Percentiles rank a stretch among this genome's conserved stretches.
Conservation (phyloP, 768 basidiomycete species). For the Podaxis rugospora region DNA sequence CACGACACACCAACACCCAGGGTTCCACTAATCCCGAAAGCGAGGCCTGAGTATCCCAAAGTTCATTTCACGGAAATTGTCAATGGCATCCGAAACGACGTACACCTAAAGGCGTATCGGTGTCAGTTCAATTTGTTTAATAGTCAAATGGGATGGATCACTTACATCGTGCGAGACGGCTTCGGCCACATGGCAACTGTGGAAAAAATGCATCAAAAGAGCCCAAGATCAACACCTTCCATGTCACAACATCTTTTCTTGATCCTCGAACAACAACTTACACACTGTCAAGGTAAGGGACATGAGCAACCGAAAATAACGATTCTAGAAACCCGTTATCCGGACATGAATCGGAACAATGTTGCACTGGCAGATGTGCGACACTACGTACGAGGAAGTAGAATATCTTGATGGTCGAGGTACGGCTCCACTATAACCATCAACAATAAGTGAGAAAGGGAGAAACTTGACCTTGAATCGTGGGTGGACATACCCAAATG, state of each 20-base stretch:
- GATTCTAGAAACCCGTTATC: not conserved
- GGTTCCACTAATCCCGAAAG: not conserved
- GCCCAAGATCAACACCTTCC: not conserved
- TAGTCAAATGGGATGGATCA: too few relatives aligned
- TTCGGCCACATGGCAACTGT: not conserved
- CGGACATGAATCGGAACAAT: too few relatives aligned
- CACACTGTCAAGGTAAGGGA: not conserved
- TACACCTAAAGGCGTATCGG: not conserved
- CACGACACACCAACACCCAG: not conserved
- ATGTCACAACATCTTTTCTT: not conserved
- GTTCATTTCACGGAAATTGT: not conserved
- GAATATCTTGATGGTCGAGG: slow-evolving; percentile 1
- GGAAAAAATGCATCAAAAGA: not conserved
- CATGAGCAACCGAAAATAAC: not conserved
- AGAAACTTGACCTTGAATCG: not conserved
- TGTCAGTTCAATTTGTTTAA: not conserved
- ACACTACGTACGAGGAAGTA: not conserved
- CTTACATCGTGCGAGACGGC: not conserved
- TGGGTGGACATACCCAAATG: not conserved
- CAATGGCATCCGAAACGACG: not conserved
- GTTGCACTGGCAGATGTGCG: not conserved
- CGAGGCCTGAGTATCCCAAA: not conserved
- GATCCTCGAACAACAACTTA: not conserved
- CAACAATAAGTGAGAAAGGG: not conserved
- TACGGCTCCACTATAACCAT: not conserved